Evolutionary conservation across 192 early-diverging fungal species (phyloP), one percentile per base, ranked within the genome.

Genomic region (Linnemannia exigua): DNA sequence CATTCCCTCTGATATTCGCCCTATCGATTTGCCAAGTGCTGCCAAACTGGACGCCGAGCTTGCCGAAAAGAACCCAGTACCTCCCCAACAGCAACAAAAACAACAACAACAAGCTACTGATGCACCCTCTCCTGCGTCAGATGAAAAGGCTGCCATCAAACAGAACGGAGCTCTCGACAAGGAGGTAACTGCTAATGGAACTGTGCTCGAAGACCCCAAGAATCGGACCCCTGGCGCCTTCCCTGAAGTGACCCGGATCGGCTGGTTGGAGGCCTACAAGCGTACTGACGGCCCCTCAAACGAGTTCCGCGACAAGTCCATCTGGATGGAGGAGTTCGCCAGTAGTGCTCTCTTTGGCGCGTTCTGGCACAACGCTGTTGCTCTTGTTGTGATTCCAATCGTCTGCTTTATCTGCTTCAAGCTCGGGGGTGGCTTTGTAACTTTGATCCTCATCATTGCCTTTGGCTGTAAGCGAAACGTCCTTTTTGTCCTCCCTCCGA

Each of bases 321-420:
- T 85, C 58, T 85, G 83, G 83, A 75, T 85, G 77, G 83, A 85
- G 2, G 83, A 85, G 22, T 85, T 85, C 79, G 77, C 83, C 22
- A 85, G 83, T 61, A 85, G 83, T 54, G 83, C 77, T 9, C 77
- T 85, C 17, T 79, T 72, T 79, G 83, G 83, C 7, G 77, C 83
- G 25, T 85, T 85, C 69, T 85, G 83, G 83, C 83, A 85, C 33
- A 85, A 85, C 48, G 83, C 83, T 48, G 77, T 70, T 0, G 83
- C 77, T 4, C 17, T 85, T 15, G 12, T 85, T 48, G 74, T 85
- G 22, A 79, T 85, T 25, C 83, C 83, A 2, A 41, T 85, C 28
- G 74, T 79, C 20, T 76, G 83, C 47, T 85, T 51, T 38, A 67
- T 76, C 7, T 58, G 71, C 54, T 85, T 85, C 47, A 85, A 85